Conservation (phyloP, 129 eudicot genomes). For the Cynara cardunculus region DNA sequence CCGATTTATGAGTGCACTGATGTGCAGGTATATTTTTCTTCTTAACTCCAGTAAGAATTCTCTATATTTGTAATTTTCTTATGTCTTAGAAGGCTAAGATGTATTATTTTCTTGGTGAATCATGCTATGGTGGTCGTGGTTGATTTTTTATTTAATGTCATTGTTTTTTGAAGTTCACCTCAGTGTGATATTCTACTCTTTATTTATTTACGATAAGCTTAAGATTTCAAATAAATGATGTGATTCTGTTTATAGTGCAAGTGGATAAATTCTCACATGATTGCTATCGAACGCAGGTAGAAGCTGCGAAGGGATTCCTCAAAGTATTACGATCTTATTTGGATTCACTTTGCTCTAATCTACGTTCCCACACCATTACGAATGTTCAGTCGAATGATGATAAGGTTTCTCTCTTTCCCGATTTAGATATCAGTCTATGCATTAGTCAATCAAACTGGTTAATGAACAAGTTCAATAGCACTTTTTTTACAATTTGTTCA, state of each 20-base stretch:
- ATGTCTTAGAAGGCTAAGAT: background rate
- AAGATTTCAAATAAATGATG: background rate
- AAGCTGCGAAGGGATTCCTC: conserved; percentile 89
- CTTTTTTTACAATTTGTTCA: conserved; percentile 5
- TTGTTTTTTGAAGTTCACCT: background rate
- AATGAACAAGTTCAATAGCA: background rate
- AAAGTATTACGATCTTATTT: conserved; percentile 65
- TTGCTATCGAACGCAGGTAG: conserved; percentile 50
- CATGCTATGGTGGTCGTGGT: background rate
- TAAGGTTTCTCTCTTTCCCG: conserved; percentile 47
- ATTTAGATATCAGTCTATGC: background rate
- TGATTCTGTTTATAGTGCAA: background rate
- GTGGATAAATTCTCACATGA: conserved; percentile 7
- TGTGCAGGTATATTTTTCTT: conserved; percentile 55
- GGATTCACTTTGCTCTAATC: conserved; percentile 85
- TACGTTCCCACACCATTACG: conserved; percentile 95
- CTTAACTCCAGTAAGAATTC: background rate
- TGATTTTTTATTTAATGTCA: background rate
- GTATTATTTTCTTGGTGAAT: too few relatives aligned
- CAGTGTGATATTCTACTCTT: background rate
- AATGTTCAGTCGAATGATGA: conserved; percentile 97
- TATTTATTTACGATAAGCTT: background rate
- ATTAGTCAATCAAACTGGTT: background rate
- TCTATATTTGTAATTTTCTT: background rate
- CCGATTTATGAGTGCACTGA: conserved; percentile 87